Conservation (phyloP, 306 rosid genomes). For the Prunus fruticosa region DNA sequence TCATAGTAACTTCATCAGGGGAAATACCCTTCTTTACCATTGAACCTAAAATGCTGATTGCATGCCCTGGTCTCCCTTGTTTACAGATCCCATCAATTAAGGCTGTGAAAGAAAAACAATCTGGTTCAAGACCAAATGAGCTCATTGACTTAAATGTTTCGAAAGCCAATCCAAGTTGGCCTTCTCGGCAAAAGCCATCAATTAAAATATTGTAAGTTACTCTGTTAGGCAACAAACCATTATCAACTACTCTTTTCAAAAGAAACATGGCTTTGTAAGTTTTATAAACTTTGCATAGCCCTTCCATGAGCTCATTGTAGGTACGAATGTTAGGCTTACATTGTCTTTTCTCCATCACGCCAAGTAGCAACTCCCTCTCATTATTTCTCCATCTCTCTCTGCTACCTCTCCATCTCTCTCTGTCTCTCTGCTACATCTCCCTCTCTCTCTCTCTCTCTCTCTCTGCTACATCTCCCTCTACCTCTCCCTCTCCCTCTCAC, state of each 20-base stretch:
- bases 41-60: conserved; percentile 1
- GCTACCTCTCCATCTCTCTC: too few relatives aligned
- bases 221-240: background rate
- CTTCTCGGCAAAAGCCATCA: conserved; percentile 8
- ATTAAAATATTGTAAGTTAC: conserved; percentile 11
- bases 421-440: too few relatives aligned
- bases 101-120: conserved; percentile 6
- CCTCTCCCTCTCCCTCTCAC: too few relatives aligned
- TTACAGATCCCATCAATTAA: conserved; percentile 1
- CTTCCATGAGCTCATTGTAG: conserved; percentile 13
- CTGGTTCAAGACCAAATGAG: conserved; percentile 2
- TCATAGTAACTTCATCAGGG: conserved; percentile 8
- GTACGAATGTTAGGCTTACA: conserved; percentile 15
- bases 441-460: too few relatives aligned
- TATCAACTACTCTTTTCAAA: conserved; percentile 9
- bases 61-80: conserved; percentile 4
- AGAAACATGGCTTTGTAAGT: conserved; percentile 13
- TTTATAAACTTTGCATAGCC: background rate
- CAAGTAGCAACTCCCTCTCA: too few relatives aligned
- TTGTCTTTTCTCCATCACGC: conserved; percentile 7
- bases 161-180: conserved; percentile 12
- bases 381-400: too few relatives aligned
- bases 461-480: too few relatives aligned
- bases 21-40: conserved; percentile 15
- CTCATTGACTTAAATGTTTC: conserved; percentile 3